Conservation (phyloP, 176 grass and related monocot species). For the Triticum aestivum region DNA sequence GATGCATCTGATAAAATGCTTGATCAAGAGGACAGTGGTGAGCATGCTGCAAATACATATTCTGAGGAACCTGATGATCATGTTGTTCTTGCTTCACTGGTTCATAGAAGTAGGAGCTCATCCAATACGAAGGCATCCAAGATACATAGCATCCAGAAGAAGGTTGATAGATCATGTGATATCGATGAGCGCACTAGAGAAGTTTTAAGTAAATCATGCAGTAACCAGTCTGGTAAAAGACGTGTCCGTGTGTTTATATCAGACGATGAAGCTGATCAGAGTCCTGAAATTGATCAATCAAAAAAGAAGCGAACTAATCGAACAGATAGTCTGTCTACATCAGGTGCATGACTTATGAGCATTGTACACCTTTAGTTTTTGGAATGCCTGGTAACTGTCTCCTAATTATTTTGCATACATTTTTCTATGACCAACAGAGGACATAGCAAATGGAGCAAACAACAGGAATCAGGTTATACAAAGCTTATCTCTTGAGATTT, state of each 20-base stretch:
- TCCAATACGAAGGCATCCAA: constrained; percentile 45
- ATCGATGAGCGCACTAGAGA: constrained; percentile 23
- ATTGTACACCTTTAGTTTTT: constrained; percentile 19
- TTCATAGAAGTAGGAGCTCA: constrained; percentile 49
- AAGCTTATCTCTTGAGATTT: constrained; percentile 13
- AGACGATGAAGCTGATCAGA: constrained; percentile 83
- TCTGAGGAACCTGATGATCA: constrained; percentile 56
- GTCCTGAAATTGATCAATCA: constrained; percentile 39
- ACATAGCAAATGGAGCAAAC: constrained; percentile 28
- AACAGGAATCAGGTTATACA: constrained; percentile 52
- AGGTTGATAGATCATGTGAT: constrained; percentile 30
- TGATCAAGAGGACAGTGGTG: constrained; percentile 29
- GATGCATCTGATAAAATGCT: constrained; percentile 38
- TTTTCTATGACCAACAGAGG: constrained; percentile 43
- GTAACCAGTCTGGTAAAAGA: constrained; percentile 61
- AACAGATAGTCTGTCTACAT: constrained; percentile 39
- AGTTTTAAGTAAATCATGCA: constrained; percentile 40
- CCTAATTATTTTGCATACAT: constrained; percentile 23
- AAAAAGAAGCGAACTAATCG: constrained; percentile 40
- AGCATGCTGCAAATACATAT: constrained; percentile 27
- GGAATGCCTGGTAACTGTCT: constrained; percentile 12
- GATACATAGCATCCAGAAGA: constrained; percentile 32
- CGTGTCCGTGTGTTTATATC: constrained; percentile 78
- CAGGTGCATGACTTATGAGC: constrained; percentile 40
- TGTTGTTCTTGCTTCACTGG: constrained; percentile 58